These are phyloP conservation scores for Pseudogymnoascus verrucosus DNA, from an alignment of 2,329 filamentous ascomycete species.

Conservation along the genomic window DNA sequence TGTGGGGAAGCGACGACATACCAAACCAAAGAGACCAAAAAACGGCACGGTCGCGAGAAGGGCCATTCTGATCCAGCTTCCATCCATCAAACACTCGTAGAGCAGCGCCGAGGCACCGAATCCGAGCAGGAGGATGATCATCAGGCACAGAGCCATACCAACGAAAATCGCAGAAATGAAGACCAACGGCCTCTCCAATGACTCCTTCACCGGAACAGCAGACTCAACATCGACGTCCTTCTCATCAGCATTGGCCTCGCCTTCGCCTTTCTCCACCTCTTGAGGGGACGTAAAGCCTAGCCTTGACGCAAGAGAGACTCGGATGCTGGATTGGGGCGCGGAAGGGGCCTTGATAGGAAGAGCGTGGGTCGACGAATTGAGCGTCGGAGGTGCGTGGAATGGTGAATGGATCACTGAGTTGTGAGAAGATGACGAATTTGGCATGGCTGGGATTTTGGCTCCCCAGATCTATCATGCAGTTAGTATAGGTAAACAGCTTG, in stretches of 20 bases:
- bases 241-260: conserved; percentile 12
- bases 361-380: not conserved
- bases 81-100: conserved; percentile 32
- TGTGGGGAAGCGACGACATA: conserved; percentile 16
- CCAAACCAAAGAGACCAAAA: conserved; percentile 29
- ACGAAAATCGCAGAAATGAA: conserved; percentile 33
- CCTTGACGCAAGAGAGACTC: not conserved
- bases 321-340: not conserved
- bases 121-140: conserved; percentile 33
- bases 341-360: not conserved
- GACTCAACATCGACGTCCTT: conserved; percentile 18
- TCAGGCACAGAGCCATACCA: conserved; percentile 31
- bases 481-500: conserved; percentile 14
- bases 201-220: conserved; percentile 27
- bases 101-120: conserved; percentile 29
- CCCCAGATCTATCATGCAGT: conserved; percentile 20
- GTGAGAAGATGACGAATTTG: not conserved
- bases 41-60: conserved; percentile 31
- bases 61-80: conserved; percentile 32
- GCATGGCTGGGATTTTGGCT: conserved; percentile 18
- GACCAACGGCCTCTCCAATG: conserved; percentile 34
- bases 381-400: not conserved
- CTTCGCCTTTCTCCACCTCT: not conserved
- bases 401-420: not conserved
- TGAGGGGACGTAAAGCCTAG: not conserved